Base-by-base conservation (phyloP, 345 rosid genomes). In the Clarkia xantiana region DNA sequence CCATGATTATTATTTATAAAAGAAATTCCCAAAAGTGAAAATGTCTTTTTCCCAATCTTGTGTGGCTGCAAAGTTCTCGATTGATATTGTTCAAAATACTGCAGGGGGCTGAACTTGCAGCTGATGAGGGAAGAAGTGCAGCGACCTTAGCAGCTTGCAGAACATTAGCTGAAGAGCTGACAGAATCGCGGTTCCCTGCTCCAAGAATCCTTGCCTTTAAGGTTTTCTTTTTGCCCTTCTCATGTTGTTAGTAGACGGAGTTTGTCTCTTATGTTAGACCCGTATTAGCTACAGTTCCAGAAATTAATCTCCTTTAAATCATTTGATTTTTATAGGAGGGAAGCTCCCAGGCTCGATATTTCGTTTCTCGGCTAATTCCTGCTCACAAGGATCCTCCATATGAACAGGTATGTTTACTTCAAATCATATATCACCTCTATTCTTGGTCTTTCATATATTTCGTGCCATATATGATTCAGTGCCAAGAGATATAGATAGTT, bases 371-470 rank as follows among this genome's bases (percentile, higher is more conserved):
- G 64, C 70, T 87, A 68, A 93, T 93, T 62, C 91, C 99, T 12
- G 96, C 95, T 39, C 96, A 86, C 74, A 93, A 87, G 76, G 96
- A 93, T 66, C 95, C 95, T 63, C 94, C 99, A 40, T 93, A 93
- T 50, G 94, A 93, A 50, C 99, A 87, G 88, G 95, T 91, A 46
- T 69, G 60, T 36, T 6, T 29, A 29, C 36, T 29, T 2, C 8
- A 29, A 10, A 29, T 29, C 36, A 29, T 29, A 5, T 29, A 29
- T 29, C 36, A 29, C 8, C 36, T 29, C 8, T 1, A 7, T 29
- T 29, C 36, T 29, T 29, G 36, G 1, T 29, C 36, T 29, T 29
- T 29, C 36, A 29, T 29, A 29, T 29, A 10, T 29, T 22, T 22
- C 25, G 5, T 22, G 25, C 25, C 25, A 22, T 5, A 22, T 22